Base-by-base conservation (phyloP, 2,329 filamentous ascomycete species). In the Botrytis cinerea region DNA sequence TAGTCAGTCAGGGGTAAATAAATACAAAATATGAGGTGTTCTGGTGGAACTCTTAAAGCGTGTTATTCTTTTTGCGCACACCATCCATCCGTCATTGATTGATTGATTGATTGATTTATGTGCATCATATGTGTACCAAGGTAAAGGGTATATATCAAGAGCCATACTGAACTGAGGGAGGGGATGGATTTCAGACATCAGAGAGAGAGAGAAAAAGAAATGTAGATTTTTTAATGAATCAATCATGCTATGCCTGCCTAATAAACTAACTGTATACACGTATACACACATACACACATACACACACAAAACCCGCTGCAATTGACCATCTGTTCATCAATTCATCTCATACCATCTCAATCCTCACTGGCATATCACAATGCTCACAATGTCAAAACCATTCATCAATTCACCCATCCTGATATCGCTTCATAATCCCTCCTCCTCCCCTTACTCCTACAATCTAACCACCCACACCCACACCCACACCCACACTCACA, bases 221-320 rank as follows among this genome's bases (percentile, higher is more conserved):
- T 35, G 32, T 63, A 35, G 14, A 63, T 43, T 38, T 59, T 59
- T 64, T 12, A 43, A 71, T 71, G 48, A 10, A 68, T 54, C 64
- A 54, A 66, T 72, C 46, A 72, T 72, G 70, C 61, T 59, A 66
- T 72, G 70, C 70, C 61, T 72, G 38, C 70, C 60, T 59, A 61
- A 46, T 45, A 62, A 72, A 71, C 40, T 40, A 61, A 71, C 59
- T 66, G 60, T 66, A 69, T 69, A 60, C 71, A 69, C 62, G 48
- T 38, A 40, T 43, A 71, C 70, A 64, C 32, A 40, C 43, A 35
- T 28, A 28, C 28, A 28, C 28, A 28, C 28, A 40, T 43, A 71
- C 70, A 64, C 32, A 40, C 43, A 35, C 68, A 46, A 71, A 61
- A 16, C 68, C n/a, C 43, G 43, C 48, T 68, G 18, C 16, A 63